Conservation (phyloP, 1,139 yeast species). For the Suhomyces chickasaworum region DNA sequence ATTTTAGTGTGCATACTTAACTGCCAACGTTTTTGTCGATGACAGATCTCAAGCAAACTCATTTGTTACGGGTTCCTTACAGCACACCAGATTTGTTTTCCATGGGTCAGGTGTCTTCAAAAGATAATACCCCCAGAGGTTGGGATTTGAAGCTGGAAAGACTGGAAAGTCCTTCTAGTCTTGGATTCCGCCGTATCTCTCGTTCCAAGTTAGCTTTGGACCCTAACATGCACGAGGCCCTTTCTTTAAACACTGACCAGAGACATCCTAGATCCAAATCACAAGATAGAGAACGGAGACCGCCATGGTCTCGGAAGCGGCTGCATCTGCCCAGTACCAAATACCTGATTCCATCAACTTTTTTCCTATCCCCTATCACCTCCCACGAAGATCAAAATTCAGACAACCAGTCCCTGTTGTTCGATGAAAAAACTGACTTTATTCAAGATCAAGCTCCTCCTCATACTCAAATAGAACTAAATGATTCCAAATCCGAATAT, state of each 20-base stretch:
- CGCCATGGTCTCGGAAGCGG: constrained; percentile 9
- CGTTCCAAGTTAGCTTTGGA: background rate
- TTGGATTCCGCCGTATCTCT: constrained; percentile 2
- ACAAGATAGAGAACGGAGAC: constrained; percentile 8
- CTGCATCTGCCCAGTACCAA: constrained; percentile 11
- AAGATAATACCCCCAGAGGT: constrained; percentile 4
- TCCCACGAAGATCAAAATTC: constrained; percentile 30
- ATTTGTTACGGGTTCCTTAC: constrained; percentile 6
- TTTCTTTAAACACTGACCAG: constrained; percentile 6
- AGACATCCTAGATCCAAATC: constrained; percentile 11
- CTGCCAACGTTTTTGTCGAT: constrained; percentile 4
- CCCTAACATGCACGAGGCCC: background rate
- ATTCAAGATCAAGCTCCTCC: background rate
- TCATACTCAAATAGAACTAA: background rate
- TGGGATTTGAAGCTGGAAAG: constrained; percentile 10
- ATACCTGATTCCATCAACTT: constrained; percentile 22
- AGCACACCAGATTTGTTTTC: constrained; percentile 13
- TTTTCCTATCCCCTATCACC: constrained; percentile 39
- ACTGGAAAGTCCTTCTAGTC: constrained; percentile 4
- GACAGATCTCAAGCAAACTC: constrained; percentile 7
- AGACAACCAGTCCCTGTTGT: background rate
- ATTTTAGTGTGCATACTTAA: background rate
- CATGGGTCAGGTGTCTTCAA: constrained; percentile 14
- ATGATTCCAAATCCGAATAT: constrained; percentile 2
- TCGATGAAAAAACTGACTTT: constrained; percentile 1